Percentiles rank a stretch among this genome's conserved stretches.
These are phyloP conservation scores for Circinella umbellata DNA, from an alignment of 371 early-diverging fungal species.

Conservation along the genomic window DNA sequence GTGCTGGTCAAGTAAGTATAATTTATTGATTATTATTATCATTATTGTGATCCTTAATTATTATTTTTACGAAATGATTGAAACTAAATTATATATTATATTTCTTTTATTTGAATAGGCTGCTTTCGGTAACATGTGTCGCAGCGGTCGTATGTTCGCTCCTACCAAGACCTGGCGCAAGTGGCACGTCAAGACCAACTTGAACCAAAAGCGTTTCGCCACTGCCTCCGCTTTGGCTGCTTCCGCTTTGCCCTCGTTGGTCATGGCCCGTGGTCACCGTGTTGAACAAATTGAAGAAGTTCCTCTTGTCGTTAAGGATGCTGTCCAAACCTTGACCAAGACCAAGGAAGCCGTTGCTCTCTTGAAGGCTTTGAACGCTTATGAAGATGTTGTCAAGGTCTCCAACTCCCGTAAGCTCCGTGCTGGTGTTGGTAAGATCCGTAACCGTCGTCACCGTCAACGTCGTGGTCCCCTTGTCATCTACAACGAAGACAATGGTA, in stretches of 20 bases:
- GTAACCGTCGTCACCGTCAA: constrained; percentile 99
- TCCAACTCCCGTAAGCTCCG: constrained; percentile 97
- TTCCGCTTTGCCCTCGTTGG: constrained; percentile 95
- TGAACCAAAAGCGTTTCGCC: constrained; percentile 98
- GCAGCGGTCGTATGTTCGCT: constrained; percentile 99
- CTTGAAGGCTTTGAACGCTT: constrained; percentile 94
- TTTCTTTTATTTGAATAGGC: constrained; percentile 66
- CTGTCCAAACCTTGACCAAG: constrained; percentile 87
- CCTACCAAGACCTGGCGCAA: constrained; percentile 99
- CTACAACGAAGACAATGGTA: constrained; percentile 95
- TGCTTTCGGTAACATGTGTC: constrained; percentile 99
- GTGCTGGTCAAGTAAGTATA: constrained; percentile 91
- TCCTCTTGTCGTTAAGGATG: constrained; percentile 94
- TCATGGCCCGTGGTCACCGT: constrained; percentile 99
- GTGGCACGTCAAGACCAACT: constrained; percentile 99
- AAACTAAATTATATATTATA: too few relatives aligned
- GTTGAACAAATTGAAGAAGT: constrained; percentile 95
- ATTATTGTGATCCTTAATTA: too few relatives aligned
- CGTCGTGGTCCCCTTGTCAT: constrained; percentile 99
- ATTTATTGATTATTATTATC: background rate
- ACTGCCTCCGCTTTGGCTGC: constrained; percentile 99
- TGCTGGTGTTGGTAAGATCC: constrained; percentile 99
- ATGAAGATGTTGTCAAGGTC: constrained; percentile 97
- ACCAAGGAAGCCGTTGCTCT: constrained; percentile 97
- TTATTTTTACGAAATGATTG: too few relatives aligned